Conservation (phyloP, 192 early-diverging fungal genomes). For the Diversispora eburnea region DNA sequence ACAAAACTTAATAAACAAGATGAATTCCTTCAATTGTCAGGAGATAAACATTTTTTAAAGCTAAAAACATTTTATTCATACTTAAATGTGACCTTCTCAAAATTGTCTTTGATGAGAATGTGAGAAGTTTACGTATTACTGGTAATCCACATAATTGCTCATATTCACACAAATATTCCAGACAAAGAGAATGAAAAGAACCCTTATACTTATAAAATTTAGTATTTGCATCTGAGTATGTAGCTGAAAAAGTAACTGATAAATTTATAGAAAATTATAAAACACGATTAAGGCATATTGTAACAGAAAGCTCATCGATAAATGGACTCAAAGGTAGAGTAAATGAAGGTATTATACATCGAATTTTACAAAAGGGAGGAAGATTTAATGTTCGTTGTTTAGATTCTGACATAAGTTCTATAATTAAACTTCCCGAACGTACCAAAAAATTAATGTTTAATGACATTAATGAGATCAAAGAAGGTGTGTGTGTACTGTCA, state of each 20-base stretch:
- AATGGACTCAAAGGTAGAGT: background rate
- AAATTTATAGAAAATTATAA: background rate
- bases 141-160: background rate
- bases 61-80: no score
- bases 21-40: no score
- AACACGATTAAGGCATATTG: background rate
- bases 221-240: constrained; percentile 12
- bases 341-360: background rate
- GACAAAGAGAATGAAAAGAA: background rate
- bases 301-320: background rate
- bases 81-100: no score
- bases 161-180: constrained; percentile 19
- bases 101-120: no score
- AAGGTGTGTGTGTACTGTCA: background rate
- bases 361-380: no score
- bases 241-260: background rate
- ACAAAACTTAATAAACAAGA: no score
- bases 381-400: background rate
- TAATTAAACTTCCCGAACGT: background rate
- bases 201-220: background rate
- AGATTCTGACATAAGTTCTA: background rate
- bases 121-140: no score
- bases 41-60: no score
- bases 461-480: background rate
- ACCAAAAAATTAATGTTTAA: background rate